Evolutionary conservation across 2,329 filamentous ascomycete genomes (phyloP).

Genomic region (Cladobotryum mycophilum): DNA sequence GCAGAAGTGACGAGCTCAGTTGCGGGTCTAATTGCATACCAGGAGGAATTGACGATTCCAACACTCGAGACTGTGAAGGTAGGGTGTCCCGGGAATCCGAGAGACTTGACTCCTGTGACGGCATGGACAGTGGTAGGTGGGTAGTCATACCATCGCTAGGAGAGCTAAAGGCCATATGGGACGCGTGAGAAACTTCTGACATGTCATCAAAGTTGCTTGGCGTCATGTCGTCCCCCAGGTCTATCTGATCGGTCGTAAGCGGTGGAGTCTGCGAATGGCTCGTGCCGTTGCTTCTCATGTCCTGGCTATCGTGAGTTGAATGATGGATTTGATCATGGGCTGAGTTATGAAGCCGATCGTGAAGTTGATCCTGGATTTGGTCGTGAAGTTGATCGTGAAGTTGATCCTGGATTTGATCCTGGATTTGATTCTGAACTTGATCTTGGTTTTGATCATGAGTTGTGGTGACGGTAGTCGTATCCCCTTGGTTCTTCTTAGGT

Average conservation of each 20-base stretch:
- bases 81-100: conserved; percentile 14
- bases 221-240: conserved; percentile 17
- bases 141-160: conserved; percentile 13
- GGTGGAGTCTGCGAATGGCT: conserved; percentile 15
- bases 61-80: conserved; percentile 19
- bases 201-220: conserved; percentile 18
- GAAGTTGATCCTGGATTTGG: too few relatives aligned
- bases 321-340: neutral
- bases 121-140: conserved; percentile 19
- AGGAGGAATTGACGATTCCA: conserved; percentile 19
- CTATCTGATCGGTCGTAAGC: conserved; percentile 11
- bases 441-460: too few relatives aligned
- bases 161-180: conserved; percentile 21
- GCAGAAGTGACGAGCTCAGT: conserved; percentile 33
- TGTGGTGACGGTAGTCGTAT: too few relatives aligned
- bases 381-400: too few relatives aligned
- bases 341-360: too few relatives aligned
- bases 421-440: too few relatives aligned
- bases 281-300: conserved; percentile 9
- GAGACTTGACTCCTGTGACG: conserved; percentile 16
- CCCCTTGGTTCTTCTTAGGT: conserved; percentile 19
- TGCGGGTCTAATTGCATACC: conserved; percentile 27
- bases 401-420: too few relatives aligned
- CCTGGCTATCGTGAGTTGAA: conserved; percentile 2
- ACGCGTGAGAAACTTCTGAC: conserved; percentile 17